Conservation (phyloP, 2,329 filamentous ascomycete genomes). For the Hypoxylon sp. region DNA sequence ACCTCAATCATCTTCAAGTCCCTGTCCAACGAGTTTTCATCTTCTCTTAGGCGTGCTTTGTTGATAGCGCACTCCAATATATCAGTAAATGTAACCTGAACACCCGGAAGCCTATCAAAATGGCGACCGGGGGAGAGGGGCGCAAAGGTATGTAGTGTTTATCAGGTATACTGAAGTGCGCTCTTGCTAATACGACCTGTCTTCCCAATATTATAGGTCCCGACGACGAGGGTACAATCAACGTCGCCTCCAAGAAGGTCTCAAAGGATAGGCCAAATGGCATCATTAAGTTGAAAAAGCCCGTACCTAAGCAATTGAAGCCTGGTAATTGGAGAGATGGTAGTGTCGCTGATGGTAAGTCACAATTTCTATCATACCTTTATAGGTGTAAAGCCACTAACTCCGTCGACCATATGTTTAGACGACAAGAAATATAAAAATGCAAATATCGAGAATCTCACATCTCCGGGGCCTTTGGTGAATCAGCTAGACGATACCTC, state of each 20-base stretch:
- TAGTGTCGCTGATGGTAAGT: slow-evolving; percentile 73
- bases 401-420: slow-evolving; percentile 41
- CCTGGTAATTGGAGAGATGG: slow-evolving; percentile 81
- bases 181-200: slow-evolving; percentile 30
- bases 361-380: slow-evolving; percentile 4
- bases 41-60: slow-evolving; percentile 2
- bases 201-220: slow-evolving; percentile 49
- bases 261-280: slow-evolving; percentile 62
- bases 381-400: slow-evolving; percentile 12
- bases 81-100: slow-evolving; percentile 33
- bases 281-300: slow-evolving; percentile 74
- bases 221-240: slow-evolving; percentile 73
- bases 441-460: slow-evolving; percentile 55
- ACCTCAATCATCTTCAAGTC: slow-evolving; percentile 32
- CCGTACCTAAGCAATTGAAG: slow-evolving; percentile 73
- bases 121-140: slow-evolving; percentile 50
- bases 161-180: slow-evolving; percentile 28
- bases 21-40: slow-evolving; percentile 18
- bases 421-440: slow-evolving; percentile 70
- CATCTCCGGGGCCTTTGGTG: slow-evolving; percentile 69
- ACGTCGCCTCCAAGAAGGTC: slow-evolving; percentile 72
- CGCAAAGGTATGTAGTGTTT: slow-evolving; percentile 48
- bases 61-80: background rate
- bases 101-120: slow-evolving; percentile 30
- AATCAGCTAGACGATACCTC: slow-evolving; percentile 82